Base-by-base conservation (phyloP, 169 alveolate species). In the Blepharisma undulans region DNA sequence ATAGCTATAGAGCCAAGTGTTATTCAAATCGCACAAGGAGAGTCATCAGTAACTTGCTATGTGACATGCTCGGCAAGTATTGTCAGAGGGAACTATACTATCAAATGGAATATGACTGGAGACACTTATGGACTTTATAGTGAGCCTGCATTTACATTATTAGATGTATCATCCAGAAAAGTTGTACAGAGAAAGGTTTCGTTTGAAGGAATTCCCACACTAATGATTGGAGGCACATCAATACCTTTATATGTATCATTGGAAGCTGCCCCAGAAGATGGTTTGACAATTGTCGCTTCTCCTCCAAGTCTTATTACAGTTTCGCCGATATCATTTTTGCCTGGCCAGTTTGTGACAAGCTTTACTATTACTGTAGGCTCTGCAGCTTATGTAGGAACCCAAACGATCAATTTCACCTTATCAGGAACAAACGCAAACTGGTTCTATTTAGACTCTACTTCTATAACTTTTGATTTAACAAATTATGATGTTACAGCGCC, bases 151-250 rank as follows among this genome's bases (percentile, higher is more conserved):
- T 79, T 27, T 79, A 29, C 87, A 8, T 22, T 33, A 29, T 30
- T 79, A 30, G 27, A 27, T n/a, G 27, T 79, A 0, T 79, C 87
- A 2, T 27, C 30, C 19, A 29, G 27, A n/a, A 10, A 16, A 27
- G 14, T 48, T 48, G 12, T 48, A 5, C 2, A 33, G 66, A 29
- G 29, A 25, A 22, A n/a, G 29, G 87, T 79, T 1, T 27, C 30
- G 14, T 29, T 29, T 79, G 87, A 79, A 79, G 61, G 87, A 79
- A 79, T 79, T 33, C 87, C 87, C 25, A 6, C 87, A 27, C 19
- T 86, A 27, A 18, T 29, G n/a, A n/a, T 27, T 66, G 82, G 84
- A 66, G 34, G 27, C 2, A 66, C 84, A 21, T 66, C 91, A 3
- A 27, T 86, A 61, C 91, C 91, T 27, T 61, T 86, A 4, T 18